Base-by-base conservation (phyloP, 2,329 filamentous ascomycete species). In the Colletotrichum graminicola region DNA sequence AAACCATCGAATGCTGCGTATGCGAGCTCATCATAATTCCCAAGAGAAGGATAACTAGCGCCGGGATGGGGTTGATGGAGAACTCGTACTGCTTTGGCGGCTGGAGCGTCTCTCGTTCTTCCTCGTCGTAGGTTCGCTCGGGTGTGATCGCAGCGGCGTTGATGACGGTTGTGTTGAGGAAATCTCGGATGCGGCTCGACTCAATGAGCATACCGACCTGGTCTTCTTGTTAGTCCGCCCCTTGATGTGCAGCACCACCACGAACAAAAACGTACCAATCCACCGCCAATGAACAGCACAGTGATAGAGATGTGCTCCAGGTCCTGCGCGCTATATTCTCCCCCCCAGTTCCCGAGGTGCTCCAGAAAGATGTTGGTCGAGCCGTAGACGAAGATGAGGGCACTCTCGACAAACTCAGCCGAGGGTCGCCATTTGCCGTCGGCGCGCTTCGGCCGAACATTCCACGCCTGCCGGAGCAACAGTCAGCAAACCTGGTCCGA, bases 11-110 rank as follows among this genome's bases (percentile, higher is more conserved):
- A 36, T 85, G 80, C 79, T 97, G 95, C 71, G 95, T 93, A 81
- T 98, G 95, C 34, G 93, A 94, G 78, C 92, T 92, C 95, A 98
- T 98, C 93, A 97, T 96, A 79, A 95, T 89, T 43, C 96, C 96
- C 1, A 98, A 86, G 0, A 98, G 85, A 69, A 98, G 85, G 75
- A 98, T 95, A 60, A 97, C 89, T 5, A 98, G 85, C 0, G 91
- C 93, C 0, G 95, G 96, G 75, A 98, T 89, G 0, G 95, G 95
- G 80, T 98, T 98, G 79, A 96, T 86, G 1, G 95, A 93, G 74
- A 94, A 89, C 16, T 85, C 82, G 79, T 97, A 95, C 11, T 90
- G 89, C 66, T 85, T 86, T 0, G 94, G 94, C 23, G 86, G 79
- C 62, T 86, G 61, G 4, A 71, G 82, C 79, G 23, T 82, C 56